A percentile compares a stretch with the other conserved stretches of the same genome.
phyloP scores from a whole-genome alignment of 2,329 filamentous ascomycete genomes.

The Exophiala spinifera region DNA sequence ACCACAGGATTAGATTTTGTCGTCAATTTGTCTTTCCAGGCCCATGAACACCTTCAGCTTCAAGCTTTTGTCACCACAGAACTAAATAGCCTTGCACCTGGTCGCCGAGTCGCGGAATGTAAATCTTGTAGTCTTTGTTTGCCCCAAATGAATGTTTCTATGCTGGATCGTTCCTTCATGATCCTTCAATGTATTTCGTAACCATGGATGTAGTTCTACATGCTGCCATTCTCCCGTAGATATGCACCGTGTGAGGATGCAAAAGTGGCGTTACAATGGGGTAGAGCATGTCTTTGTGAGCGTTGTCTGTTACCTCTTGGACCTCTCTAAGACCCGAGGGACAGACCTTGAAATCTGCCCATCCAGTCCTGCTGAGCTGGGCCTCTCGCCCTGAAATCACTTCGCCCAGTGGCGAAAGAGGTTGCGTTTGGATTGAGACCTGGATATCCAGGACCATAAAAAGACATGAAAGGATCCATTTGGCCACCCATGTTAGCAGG shows the following conservation, averaged over 20 bases:
- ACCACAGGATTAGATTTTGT: background rate
- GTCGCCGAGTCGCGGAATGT: background rate
- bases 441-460: constrained; percentile 32
- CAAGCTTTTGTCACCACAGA: background rate
- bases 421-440: constrained; percentile 22
- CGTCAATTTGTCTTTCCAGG: background rate
- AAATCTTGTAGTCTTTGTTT: background rate
- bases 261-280: constrained; percentile 8
- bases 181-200: constrained; percentile 11
- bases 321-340: constrained; percentile 58
- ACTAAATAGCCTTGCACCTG: background rate
- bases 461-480: constrained; percentile 29
- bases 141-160: background rate
- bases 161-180: background rate
- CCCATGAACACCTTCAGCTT: background rate
- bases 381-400: constrained; percentile 24
- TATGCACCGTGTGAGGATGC: background rate
- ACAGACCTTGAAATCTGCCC: constrained; percentile 59
- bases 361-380: constrained; percentile 36
- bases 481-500: constrained; percentile 28
- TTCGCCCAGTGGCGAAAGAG: constrained; percentile 27
- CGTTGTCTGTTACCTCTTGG: constrained; percentile 3
- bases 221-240: background rate
- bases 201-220: background rate
- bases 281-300: background rate